Percentiles rank a stretch among this genome's conserved stretches.
Conservation (phyloP, 805 yeast species). For the Jamesozyma gamospora region DNA sequence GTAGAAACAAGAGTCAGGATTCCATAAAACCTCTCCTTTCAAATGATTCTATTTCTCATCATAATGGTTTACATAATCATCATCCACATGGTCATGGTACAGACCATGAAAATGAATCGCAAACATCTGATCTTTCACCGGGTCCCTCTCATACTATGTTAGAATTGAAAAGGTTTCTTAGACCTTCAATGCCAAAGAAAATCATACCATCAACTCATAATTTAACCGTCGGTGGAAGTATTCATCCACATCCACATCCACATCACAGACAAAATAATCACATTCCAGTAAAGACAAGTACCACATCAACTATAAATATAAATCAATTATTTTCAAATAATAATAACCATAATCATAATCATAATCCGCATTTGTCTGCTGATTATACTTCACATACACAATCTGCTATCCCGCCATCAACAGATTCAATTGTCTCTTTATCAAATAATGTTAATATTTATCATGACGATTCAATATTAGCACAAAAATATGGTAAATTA, state of each 20-base stretch:
- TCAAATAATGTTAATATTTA: conserved; percentile 28
- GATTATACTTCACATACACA: conserved; percentile 20
- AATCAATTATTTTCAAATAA: not conserved
- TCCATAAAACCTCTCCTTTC: conserved; percentile 18
- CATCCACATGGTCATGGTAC: not conserved
- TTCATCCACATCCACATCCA: conserved; percentile 5
- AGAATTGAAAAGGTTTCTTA: conserved; percentile 59
- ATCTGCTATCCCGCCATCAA: conserved; percentile 27
- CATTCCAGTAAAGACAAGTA: not conserved
- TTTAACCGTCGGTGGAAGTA: not conserved
- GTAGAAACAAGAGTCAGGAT: conserved; percentile 19
- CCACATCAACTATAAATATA: conserved; percentile 1
- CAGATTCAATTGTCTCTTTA: conserved; percentile 23
- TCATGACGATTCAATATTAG: conserved; percentile 42
- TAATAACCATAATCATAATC: not conserved
- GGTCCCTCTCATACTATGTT: conserved; percentile 40
- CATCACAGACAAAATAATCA: not conserved
- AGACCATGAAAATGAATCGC: not conserved
- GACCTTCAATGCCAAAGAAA: conserved; percentile 31
- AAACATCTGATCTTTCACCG: conserved; percentile 4
- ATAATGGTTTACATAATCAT: not conserved
- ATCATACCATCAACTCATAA: not conserved
- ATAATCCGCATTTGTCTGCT: conserved; percentile 6
- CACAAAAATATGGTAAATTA: conserved; percentile 56
- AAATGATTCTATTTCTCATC: conserved; percentile 8